Base-by-base conservation (phyloP, 768 basidiomycete species). In the Psilocybe sp. region DNA sequence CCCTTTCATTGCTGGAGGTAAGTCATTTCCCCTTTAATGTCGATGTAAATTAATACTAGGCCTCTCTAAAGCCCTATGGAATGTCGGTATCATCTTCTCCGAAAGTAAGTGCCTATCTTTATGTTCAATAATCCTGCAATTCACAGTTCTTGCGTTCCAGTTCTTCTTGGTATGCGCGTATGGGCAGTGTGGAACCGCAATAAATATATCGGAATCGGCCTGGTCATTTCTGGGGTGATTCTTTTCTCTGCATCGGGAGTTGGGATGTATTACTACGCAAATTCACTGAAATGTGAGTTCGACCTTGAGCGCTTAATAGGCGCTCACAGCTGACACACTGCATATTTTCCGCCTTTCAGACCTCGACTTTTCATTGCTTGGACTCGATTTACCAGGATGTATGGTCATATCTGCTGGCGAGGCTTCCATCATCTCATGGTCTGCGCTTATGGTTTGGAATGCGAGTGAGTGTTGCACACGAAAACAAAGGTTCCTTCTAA, bases 151-250 rank as follows among this genome's bases (percentile, higher is more conserved):
- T 23, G 15, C n/a, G 3, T n/a, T 13, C 1, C 37, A 56, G 55
- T 52, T 14, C 44, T 56, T 43, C 47, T 56, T 6, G 49, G 47
- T 1, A 11, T 52, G 20, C 51, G 55, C 20, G 51, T 48, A 15
- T 50, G 55, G 55, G 55, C 51, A 2, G 48, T 56, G 9, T 56
- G 55, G 55, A 46, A 50, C 19, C 47, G 51, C 11, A 46, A 38
- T 13, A 40, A 7, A 14, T 35, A 48, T 20, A 35, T 52, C 8
- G 43, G 44, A 10, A 40, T 50, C 7, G 19, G 44, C 34, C 48
- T 56, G 11, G n/a, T 18, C 20, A 19, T 49, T 32, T 47, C 5
- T 55, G 50, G 49, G 31, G n/a, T 3, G 19, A 46, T 37, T 40
- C 34, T 44, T 40, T 15, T 9, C 44, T 49, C 35, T n/a, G 46